Evolutionary conservation across 768 basidiomycete species (phyloP).

Genomic region (Amanita rubescens): DNA sequence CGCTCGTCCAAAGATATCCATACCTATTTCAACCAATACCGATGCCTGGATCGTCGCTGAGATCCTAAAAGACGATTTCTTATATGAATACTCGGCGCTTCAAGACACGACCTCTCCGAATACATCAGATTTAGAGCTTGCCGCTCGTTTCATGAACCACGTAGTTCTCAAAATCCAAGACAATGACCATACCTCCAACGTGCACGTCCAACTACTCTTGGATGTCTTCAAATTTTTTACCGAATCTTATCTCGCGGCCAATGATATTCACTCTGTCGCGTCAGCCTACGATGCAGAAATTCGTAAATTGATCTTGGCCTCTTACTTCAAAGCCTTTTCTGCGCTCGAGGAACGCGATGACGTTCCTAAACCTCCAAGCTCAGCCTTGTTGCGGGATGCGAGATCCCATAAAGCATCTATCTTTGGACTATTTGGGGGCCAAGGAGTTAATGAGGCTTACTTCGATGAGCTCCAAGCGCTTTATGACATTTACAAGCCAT

Average conservation of each 20-base stretch:
- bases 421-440: conserved; percentile 94
- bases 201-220: conserved; percentile 61
- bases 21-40: conserved; percentile 74
- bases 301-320: conserved; percentile 66
- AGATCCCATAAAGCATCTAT: conserved; percentile 59
- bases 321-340: conserved; percentile 75
- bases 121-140: conserved; percentile 70
- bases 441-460: conserved; percentile 97
- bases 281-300: conserved; percentile 68
- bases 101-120: conserved; percentile 44
- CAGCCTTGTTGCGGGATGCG: conserved; percentile 64
- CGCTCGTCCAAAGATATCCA: conserved; percentile 49
- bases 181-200: conserved; percentile 42
- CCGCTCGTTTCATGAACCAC: conserved; percentile 78
- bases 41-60: conserved; percentile 93
- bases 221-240: conserved; percentile 77
- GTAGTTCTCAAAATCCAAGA: conserved; percentile 56
- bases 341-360: conserved; percentile 51
- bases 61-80: conserved; percentile 85
- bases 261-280: conserved; percentile 79
- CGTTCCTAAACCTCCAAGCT: conserved; percentile 53
- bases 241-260: conserved; percentile 56
- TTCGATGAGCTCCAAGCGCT: conserved; percentile 92
- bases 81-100: conserved; percentile 51
- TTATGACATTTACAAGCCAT: conserved; percentile 87